Conservation (phyloP, 768 basidiomycete genomes). For the Sarcomyxa edulis region DNA sequence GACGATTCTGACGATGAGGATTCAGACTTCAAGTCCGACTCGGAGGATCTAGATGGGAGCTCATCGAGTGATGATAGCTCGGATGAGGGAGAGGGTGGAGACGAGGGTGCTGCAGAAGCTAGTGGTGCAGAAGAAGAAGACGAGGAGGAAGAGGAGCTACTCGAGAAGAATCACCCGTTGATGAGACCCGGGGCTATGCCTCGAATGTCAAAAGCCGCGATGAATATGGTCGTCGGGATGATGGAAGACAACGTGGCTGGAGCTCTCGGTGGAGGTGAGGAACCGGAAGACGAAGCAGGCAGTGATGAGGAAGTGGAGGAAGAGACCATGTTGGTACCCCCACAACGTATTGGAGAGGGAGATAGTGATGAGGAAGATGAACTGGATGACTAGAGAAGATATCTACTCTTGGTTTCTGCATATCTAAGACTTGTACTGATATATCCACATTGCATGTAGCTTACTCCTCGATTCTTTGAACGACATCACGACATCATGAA, state of each 20-base stretch:
- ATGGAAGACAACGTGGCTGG: constrained; percentile 48
- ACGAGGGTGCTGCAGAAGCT: constrained; percentile 24
- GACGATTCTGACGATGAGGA: constrained; percentile 46
- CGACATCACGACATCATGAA: no score
- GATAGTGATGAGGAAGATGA: constrained; percentile 8
- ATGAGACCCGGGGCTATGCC: constrained; percentile 65
- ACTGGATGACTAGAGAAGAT: constrained; percentile 7
- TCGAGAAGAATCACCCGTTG: constrained; percentile 55
- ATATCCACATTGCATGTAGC: no score
- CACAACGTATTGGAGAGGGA: no score
- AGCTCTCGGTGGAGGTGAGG: constrained; percentile 19
- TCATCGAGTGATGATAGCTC: constrained; percentile 23
- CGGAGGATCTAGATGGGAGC: constrained; percentile 29
- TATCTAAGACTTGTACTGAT: no score
- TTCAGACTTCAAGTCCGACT: constrained; percentile 32
- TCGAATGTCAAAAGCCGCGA: constrained; percentile 57
- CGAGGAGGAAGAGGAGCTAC: constrained; percentile 40
- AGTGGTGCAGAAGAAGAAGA: constrained; percentile 22
- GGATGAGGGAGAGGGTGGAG: constrained; percentile 22
- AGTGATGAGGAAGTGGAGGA: constrained; percentile 37
- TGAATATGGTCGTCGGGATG: constrained; percentile 63
- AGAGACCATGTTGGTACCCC: no score
- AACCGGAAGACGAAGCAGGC: constrained; percentile 16
- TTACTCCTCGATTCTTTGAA: no score
- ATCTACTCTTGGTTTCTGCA: no score